These are phyloP conservation scores for Lepidium didymum DNA, from an alignment of 345 rosid species.

Conservation along the genomic window DNA sequence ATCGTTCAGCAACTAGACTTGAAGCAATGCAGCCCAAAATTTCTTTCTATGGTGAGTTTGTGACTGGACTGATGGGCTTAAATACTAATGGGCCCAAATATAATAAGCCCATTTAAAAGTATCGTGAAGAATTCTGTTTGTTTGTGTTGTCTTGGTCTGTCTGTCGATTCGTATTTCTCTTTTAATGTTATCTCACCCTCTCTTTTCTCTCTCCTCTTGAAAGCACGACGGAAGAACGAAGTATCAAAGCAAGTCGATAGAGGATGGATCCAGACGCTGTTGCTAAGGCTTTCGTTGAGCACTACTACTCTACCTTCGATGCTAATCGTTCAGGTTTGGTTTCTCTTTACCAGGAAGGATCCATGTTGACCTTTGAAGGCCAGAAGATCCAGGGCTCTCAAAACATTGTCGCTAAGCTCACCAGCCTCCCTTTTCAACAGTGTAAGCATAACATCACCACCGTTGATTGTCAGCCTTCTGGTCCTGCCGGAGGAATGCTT, in stretches of 20 bases:
- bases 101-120: background rate
- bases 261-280: constrained; percentile 81
- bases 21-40: too few relatives aligned
- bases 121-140: background rate
- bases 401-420: constrained; percentile 78
- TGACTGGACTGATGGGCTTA: background rate
- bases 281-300: constrained; percentile 85
- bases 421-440: constrained; percentile 85
- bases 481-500: constrained; percentile 81
- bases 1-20: too few relatives aligned
- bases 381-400: constrained; percentile 78
- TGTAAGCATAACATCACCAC: constrained; percentile 79
- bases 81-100: background rate
- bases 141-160: background rate
- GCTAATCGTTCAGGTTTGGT: constrained; percentile 52
- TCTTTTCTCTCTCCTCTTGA: background rate
- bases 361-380: constrained; percentile 93
- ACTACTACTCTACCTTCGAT: constrained; percentile 87
- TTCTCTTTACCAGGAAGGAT: constrained; percentile 69
- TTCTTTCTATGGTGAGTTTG: too few relatives aligned
- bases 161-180: background rate
- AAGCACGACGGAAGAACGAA: background rate
- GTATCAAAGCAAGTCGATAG: constrained; percentile 2
- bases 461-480: constrained; percentile 98
- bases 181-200: background rate